A percentile compares a stretch with the other conserved stretches of the same genome.
Conservation (phyloP, 176 grass and related monocot species). For the Rhynchospora breviuscula region DNA sequence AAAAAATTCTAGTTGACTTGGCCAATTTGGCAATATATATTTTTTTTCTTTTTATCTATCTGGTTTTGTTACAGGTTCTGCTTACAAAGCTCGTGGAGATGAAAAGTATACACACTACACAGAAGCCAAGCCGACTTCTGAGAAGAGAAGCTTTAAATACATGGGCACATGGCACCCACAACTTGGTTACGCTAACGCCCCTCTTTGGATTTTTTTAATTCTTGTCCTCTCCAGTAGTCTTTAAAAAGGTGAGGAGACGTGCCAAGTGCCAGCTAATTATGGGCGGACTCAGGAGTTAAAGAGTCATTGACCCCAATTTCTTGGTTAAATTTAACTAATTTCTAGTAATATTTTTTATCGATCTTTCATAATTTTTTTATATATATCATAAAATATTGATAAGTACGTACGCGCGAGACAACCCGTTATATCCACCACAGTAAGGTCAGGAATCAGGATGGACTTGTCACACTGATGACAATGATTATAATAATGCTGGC, state of each 20-base stretch:
- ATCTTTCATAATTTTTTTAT: no score
- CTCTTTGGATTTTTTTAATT: not conserved
- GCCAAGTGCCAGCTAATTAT: no score
- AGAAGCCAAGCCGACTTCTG: not conserved
- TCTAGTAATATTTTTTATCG: no score
- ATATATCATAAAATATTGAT: no score
- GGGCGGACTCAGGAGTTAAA: no score
- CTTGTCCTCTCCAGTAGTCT: not conserved
- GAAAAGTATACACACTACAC: not conserved
- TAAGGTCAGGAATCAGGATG: no score
- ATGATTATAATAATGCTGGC: no score
- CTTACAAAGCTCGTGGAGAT: not conserved
- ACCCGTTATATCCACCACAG: no score
- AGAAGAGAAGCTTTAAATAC: slow-evolving; percentile 12
- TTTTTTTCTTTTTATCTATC: not conserved
- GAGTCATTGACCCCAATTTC: no score
- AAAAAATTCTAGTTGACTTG: slow-evolving; percentile 6
- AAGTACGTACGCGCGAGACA: no score
- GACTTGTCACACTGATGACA: no score
- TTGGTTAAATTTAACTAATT: no score
- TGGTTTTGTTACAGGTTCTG: not conserved
- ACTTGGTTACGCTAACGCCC: not conserved
- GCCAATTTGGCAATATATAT: not conserved
- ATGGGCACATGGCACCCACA: not conserved
- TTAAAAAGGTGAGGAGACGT: not conserved